These are phyloP conservation scores for Onygena corvina DNA, from an alignment of 2,329 filamentous ascomycete species.

Conservation along the genomic window DNA sequence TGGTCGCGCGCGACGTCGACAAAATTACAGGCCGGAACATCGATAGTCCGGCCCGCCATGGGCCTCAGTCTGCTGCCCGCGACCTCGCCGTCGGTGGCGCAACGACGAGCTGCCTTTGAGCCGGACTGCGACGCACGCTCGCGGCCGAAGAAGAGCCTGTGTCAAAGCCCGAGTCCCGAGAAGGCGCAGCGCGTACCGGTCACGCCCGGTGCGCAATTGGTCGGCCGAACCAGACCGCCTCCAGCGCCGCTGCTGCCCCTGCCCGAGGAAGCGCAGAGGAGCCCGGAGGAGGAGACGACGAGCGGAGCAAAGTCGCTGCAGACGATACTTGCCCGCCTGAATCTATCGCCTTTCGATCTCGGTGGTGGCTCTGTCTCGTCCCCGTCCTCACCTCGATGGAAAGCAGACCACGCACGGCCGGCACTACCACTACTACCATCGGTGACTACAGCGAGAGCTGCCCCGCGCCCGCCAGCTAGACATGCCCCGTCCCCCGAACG, in stretches of 20 bases:
- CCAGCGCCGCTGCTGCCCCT: too few relatives aligned
- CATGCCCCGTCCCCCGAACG: conserved; percentile 1
- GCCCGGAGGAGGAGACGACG: neutral
- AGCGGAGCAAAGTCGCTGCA: neutral
- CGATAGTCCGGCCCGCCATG: conserved; percentile 8
- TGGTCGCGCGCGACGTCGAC: neutral
- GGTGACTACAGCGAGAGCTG: neutral
- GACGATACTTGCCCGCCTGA: neutral
- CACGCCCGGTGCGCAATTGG: too few relatives aligned
- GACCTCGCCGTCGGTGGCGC: conserved; percentile 16
- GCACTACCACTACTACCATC: neutral
- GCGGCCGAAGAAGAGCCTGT: neutral
- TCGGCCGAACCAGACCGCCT: neutral
- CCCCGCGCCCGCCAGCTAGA: neutral
- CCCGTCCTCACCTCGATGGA: conserved; percentile 2
- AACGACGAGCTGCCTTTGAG: conserved; percentile 18
- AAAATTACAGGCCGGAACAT: conserved; percentile 10
- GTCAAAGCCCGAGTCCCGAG: neutral
- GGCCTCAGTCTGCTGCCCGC: conserved; percentile 12
- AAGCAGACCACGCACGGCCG: neutral
- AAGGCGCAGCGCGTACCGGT: neutral
- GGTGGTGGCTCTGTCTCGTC: neutral
- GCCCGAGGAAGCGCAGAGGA: neutral
- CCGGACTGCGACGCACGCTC: conserved; percentile 15
- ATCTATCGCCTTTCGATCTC: neutral